These are phyloP conservation scores for Plantago ovata DNA, from an alignment of 257 asterid species.

Conservation along the genomic window DNA sequence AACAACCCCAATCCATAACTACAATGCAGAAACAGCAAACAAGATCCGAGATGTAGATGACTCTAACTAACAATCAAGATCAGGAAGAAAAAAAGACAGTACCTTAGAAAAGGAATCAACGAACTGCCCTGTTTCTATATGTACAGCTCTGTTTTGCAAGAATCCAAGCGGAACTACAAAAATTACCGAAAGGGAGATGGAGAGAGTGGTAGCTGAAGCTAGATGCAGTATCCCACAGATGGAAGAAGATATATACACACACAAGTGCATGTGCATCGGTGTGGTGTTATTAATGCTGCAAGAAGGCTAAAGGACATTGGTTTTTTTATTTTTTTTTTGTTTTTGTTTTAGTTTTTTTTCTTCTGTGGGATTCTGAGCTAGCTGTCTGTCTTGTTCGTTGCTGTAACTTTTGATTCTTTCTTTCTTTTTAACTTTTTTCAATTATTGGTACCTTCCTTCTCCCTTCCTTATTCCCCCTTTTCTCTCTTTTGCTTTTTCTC, in stretches of 20 bases:
- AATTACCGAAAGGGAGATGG: no score
- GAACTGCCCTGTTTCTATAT: no score
- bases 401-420: neutral
- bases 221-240: no score
- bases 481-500: neutral
- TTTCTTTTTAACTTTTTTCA: neutral
- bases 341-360: neutral
- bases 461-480: neutral
- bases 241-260: no score
- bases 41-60: neutral
- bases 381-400: slow-evolving; percentile 6
- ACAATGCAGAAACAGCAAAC: neutral
- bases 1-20: neutral
- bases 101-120: no score
- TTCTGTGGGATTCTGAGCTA: neutral
- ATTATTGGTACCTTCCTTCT: slow-evolving; percentile 6
- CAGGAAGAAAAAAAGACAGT: no score
- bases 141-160: no score
- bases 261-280: slow-evolving; percentile 2
- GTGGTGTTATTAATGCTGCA: neutral
- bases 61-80: neutral
- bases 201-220: no score
- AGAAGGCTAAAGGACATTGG: no score
- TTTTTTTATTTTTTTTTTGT: neutral
- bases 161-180: no score